Base-by-base conservation (phyloP, 768 basidiomycete genomes). In the Pisolithus sp. region DNA sequence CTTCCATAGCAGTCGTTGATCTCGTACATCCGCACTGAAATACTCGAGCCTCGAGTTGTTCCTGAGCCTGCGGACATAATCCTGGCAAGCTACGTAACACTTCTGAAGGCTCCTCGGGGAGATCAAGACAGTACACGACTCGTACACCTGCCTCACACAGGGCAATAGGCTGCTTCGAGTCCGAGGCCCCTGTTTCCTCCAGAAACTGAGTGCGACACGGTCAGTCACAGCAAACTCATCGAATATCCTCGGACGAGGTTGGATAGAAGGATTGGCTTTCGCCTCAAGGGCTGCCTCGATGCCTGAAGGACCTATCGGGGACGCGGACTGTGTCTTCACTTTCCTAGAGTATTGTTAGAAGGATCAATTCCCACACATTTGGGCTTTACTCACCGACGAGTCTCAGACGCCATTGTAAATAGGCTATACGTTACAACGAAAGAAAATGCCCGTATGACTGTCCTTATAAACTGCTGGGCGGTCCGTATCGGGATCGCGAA, bases 141-240 rank as follows among this genome's bases (percentile, higher is more conserved):
- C 78, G 74, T 5, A 83, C 85, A 28, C 89, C 88, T 10, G 80
- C 83, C 69, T 90, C 89, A 39, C 78, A 77, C 36, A 90, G 69
- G 3, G 82, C 80, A 49, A 89, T 69, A 26, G n/a, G 86, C 86
- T 82, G 85, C 85, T 70, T 92, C 89, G 18, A 92, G 79, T 3
- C 89, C 89, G 13, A 91, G 76, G 0, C 89, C 84, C 31, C 83
- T 69, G 53, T 83, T 80, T 0, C 76, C 83, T 5, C 84, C 84
- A 0, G 83, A 80, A 23, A 86, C 80, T n/a, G 43, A 85, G 72
- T 8, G 73, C 80, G 4, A 84, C 81, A 2, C 80, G 76, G 49
- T 78, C 78, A 12, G 66, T 70, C 34, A 85, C 72, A 1, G 77
- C 74, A 65, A 81, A 84, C 55, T 83, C 80, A 42, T 76, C 76